Base-by-base conservation (phyloP, 2,329 filamentous ascomycete species). In the Ascomycota sp. region DNA sequence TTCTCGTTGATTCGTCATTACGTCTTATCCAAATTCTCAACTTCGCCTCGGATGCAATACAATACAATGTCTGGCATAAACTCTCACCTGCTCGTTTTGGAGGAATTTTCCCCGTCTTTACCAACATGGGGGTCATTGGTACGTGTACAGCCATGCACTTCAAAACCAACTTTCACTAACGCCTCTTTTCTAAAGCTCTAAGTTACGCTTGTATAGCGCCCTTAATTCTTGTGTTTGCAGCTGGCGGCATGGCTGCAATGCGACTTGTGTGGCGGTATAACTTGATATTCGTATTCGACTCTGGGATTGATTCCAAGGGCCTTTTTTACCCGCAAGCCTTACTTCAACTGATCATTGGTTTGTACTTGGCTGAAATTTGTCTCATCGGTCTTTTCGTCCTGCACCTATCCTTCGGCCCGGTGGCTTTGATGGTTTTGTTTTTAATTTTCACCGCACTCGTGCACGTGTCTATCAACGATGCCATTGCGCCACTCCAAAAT, bases 241-340 rank as follows among this genome's bases (percentile, higher is more conserved):
- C 75, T 1, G 61, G 80, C 24, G 83, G 81, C 20, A 66, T 94
- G 34, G 69, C 63, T 15, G 58, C 89, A 25, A 85, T 93, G 52
- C 91, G 92, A 48, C 58, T 86, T 30, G 79, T 83, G 28, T 93
- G 82, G 61, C 70, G 79, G 12, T 93, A 95, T 62, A 91, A 93
- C 46, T 55, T 95, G 32, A 64, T 94, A 29, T 94, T 81, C 50
- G 82, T 93, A 23, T 76, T 74, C 30, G 79, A 91, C 46, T 71
- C 78, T 7, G 57, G 69, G 34, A 74, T 92, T 43, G 83, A 94
- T 46, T 92, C 80, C 23, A 81, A 91, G 45, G 85, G 86, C 11
- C 66, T 86, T 10, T 74, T 81, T 40, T 94, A 93, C 46, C 76
- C 81, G 1, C 75, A 75, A n/a, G 85, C 80, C 1, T 59, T 95